A percentile compares a stretch with the other conserved stretches of the same genome.
phyloP scores from a whole-genome alignment of 148 eudicot species.

The Diospyros lotus region DNA sequence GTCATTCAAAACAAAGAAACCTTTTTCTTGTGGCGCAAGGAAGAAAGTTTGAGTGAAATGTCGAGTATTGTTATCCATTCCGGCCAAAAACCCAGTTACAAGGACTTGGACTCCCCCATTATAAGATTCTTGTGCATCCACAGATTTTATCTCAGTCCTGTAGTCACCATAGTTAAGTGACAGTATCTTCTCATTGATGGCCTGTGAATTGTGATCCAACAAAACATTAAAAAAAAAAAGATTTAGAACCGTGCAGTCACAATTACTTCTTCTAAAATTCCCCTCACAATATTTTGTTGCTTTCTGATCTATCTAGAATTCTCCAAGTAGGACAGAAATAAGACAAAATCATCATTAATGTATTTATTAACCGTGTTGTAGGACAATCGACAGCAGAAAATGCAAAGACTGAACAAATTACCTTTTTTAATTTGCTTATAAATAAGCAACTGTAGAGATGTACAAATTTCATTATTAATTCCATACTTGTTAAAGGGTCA shows the following conservation, averaged over 20 bases:
- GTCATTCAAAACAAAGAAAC: conserved; percentile 85
- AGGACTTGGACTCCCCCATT: conserved; percentile 73
- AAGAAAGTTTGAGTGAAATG: conserved; percentile 47
- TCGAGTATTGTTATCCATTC: conserved; percentile 20
- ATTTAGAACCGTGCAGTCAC: background rate
- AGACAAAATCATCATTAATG: too few relatives aligned
- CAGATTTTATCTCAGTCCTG: conserved; percentile 66
- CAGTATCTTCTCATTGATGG: conserved; percentile 62
- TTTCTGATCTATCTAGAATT: too few relatives aligned
- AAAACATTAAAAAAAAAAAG: conserved; percentile 2
- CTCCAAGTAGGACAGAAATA: background rate
- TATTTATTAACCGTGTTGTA: background rate
- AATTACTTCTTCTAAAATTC: background rate
- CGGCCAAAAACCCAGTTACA: conserved; percentile 61
- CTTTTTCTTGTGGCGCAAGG: conserved; percentile 87
- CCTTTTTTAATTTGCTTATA: background rate
- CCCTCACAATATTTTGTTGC: too few relatives aligned
- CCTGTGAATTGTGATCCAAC: conserved; percentile 35
- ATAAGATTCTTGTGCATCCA: conserved; percentile 83
- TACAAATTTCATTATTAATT: too few relatives aligned
- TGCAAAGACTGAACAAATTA: background rate
- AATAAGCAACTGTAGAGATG: too few relatives aligned
- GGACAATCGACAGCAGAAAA: too few relatives aligned
- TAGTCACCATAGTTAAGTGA: conserved; percentile 58
- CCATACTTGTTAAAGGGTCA: too few relatives aligned